phyloP scores from a whole-genome alignment of 78 protist species.

The Pirum gemmata region DNA sequence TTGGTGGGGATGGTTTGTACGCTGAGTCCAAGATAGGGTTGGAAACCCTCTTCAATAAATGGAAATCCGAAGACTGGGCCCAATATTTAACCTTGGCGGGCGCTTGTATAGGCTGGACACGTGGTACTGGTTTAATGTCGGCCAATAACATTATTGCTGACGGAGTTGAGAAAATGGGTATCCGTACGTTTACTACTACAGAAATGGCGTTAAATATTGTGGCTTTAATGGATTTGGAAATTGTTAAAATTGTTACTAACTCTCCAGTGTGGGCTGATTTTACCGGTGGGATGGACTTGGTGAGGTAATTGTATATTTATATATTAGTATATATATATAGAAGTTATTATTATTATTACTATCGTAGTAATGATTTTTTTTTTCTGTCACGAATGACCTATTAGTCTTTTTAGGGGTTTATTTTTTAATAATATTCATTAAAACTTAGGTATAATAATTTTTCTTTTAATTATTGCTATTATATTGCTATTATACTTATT shows the following conservation, averaged over 20 bases:
- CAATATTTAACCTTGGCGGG: slow-evolving; percentile 52
- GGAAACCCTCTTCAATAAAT: slow-evolving; percentile 57
- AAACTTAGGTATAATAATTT: no score
- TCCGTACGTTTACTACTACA: slow-evolving; percentile 54
- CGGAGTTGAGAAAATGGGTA: slow-evolving; percentile 53
- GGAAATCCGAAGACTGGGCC: slow-evolving; percentile 61
- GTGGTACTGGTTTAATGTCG: slow-evolving; percentile 67
- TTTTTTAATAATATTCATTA: no score
- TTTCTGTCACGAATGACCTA: no score
- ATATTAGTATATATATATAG: no score
- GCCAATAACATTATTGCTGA: slow-evolving; percentile 56
- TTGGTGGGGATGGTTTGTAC: slow-evolving; percentile 69
- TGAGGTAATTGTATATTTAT: no score
- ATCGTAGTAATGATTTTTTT: no score
- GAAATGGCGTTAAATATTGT: slow-evolving; percentile 59
- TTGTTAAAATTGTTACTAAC: slow-evolving; percentile 23
- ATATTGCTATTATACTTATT: no score
- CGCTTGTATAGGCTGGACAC: slow-evolving; percentile 70
- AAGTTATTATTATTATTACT: no score
- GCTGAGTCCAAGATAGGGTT: slow-evolving; percentile 64
- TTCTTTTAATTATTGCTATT: no score
- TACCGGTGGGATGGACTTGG: slow-evolving; percentile 41
- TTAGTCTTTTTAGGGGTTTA: no score
- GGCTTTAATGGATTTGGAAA: slow-evolving; percentile 49
- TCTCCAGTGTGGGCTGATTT: slow-evolving; percentile 64